phyloP scores from a whole-genome alignment of 2,329 filamentous ascomycete genomes.

The Nemania serpens region DNA sequence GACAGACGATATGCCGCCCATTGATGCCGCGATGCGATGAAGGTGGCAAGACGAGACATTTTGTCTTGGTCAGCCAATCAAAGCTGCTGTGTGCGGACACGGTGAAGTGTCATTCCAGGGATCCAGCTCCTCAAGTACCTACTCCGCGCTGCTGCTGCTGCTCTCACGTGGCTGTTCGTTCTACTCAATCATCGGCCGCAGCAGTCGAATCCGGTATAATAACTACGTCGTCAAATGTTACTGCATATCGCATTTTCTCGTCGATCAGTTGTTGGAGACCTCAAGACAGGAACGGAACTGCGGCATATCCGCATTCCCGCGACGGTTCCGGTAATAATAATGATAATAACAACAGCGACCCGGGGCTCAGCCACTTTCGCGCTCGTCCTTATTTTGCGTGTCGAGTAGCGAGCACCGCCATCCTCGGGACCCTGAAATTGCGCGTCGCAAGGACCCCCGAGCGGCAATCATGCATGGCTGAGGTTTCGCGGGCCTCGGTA shows the following conservation, averaged over 20 bases:
- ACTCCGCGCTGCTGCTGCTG: background rate
- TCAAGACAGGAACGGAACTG: too few relatives aligned
- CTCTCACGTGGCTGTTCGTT: background rate
- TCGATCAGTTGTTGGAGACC: background rate
- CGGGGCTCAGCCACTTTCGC: constrained; percentile 19
- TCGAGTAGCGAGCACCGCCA: constrained; percentile 22
- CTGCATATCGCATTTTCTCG: background rate
- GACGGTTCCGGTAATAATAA: too few relatives aligned
- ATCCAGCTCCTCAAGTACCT: constrained; percentile 7
- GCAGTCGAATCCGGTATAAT: background rate
- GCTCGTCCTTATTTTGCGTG: constrained; percentile 13
- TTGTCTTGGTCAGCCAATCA: constrained; percentile 22
- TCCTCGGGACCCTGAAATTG: constrained; percentile 24
- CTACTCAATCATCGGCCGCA: background rate
- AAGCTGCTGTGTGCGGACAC: background rate
- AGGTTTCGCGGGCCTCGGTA: too few relatives aligned
- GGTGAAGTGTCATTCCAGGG: constrained; percentile 15
- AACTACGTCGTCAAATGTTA: background rate
- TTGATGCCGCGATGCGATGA: constrained; percentile 13
- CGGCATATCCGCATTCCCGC: too few relatives aligned
- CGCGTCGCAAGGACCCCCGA: constrained; percentile 15
- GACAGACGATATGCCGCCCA: constrained; percentile 5
- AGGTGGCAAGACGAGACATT: constrained; percentile 31
- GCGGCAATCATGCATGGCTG: constrained; percentile 1
- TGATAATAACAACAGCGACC: background rate